Evolutionary conservation across 1,284 basidiomycete species (phyloP), one percentile per base, ranked within the genome.

Genomic region (Bondarzewia mesenterica): DNA sequence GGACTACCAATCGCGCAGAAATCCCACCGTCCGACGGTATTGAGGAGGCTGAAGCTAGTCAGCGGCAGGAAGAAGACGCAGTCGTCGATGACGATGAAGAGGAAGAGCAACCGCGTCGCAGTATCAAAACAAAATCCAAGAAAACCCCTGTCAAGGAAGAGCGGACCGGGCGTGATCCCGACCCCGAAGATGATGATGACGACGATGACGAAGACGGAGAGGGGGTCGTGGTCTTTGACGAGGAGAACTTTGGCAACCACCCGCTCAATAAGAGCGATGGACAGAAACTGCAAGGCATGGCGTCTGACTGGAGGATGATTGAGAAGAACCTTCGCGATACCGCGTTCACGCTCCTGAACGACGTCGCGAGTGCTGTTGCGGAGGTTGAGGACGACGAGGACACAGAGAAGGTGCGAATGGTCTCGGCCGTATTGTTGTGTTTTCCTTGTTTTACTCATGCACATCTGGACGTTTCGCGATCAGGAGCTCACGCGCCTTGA

Each of bases 401-500:
- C 38, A 70, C 67, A 7, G 67, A 71, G 53, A 67, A 77, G 66
- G 83, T 83, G 46, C 29, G 27, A n/a, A n/a, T n/a, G n/a, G n/a
- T n/a, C n/a, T n/a, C n/a, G n/a, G n/a, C n/a, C n/a, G n/a, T n/a
- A n/a, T n/a, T n/a, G n/a, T n/a, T n/a, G n/a, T n/a, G n/a, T n/a
- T n/a, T n/a, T n/a, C n/a, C n/a, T n/a, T n/a, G n/a, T n/a, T n/a
- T n/a, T n/a, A n/a, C n/a, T n/a, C n/a, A n/a, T n/a, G n/a, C n/a
- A n/a, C n/a, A n/a, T 32, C 29, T n/a, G n/a, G 29, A 32, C 29
- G n/a, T 10, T n/a, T n/a, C n/a, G 29, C 5, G n/a, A 4, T 20
- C 48, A 87, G 85, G 66, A 72, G 38, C 58, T 85, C n/a, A 61
- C 63, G 15, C 69, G 78, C 52, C 67, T 89, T 4, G 86, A 90